phyloP scores from a whole-genome alignment of 2,329 filamentous ascomycete species.

The Alternaria atra region DNA sequence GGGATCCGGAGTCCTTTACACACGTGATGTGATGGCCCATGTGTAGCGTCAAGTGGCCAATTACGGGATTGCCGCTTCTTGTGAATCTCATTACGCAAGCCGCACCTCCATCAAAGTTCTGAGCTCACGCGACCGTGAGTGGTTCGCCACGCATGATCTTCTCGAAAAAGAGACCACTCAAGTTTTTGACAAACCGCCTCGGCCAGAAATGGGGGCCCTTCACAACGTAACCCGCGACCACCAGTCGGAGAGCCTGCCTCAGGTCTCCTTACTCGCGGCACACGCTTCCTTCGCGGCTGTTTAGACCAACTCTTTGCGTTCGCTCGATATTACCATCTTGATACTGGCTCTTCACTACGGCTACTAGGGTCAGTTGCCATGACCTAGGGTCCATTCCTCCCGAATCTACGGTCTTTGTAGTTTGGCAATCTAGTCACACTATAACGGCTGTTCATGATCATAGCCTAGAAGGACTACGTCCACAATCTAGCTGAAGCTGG shows the following conservation, averaged over 20 bases:
- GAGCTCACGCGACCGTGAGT: not conserved
- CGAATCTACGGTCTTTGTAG: not conserved
- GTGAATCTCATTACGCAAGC: not conserved
- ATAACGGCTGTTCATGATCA: not conserved
- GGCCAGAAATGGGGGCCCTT: not conserved
- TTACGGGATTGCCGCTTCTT: not conserved
- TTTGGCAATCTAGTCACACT: not conserved
- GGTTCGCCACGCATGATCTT: not conserved
- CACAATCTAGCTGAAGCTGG: not conserved
- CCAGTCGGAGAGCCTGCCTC: constrained; percentile 1
- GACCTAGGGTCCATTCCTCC: not conserved
- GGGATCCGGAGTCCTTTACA: not conserved
- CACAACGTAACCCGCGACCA: not conserved
- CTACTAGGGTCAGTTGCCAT: not conserved
- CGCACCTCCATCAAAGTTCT: not conserved
- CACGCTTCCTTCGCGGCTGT: not conserved
- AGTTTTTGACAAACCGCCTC: not conserved
- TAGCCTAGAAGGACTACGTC: not conserved
- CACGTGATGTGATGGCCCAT: constrained; percentile 2
- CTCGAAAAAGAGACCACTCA: constrained; percentile 8
- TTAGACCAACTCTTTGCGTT: not conserved
- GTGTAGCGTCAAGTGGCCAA: not conserved
- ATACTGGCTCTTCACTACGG: not conserved
- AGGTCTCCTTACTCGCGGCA: not conserved
- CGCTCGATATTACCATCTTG: not conserved